Base-by-base conservation (phyloP, 1,284 basidiomycete genomes). In the Microbotryum scabiosae region DNA sequence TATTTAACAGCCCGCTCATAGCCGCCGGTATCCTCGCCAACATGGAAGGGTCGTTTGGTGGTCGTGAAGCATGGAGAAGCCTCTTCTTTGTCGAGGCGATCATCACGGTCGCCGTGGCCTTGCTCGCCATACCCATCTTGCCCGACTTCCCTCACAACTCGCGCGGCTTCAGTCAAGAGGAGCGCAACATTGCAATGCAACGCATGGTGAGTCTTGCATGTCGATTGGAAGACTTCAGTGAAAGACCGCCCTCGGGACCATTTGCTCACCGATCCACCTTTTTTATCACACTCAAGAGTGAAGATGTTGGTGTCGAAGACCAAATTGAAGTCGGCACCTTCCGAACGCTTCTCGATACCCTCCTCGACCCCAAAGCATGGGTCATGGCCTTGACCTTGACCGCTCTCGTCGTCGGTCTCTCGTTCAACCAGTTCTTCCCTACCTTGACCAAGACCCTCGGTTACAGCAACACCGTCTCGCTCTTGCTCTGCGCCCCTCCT, bases 11-110 rank as follows among this genome's bases (percentile, higher is more conserved):
- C 52, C 45, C 43, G 41, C 61, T 84, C 41, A 82, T 84, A 72
- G 84, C 85, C 12, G 85, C 84, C 20, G 85, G 84, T 3, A 85
- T 88, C 56, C 78, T 88, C 21, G 77, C 79, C 6, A 79, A 78
- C 47, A 85, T 87, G 85, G 81, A 88, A 61, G 84, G 84, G 3
- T 78, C 77, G 58, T 75, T 79, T 28, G 85, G 86, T 2, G 83
- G 86, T 52, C 84, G 86, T 49, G 75, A 82, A 30, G 85, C 84
- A 5, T 88, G 86, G 87, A 76, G 82, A 74, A 86, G 85, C 86
- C 77, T 89, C 4, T 88, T 89, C 77, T 87, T 81, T 71, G 82
- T 87, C 57, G 84, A 87, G 74, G 85, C 73, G 5, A 69, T 70
- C 4, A 18, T 56, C 16, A 53, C 59, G 23, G 18, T 41, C n/a